phyloP scores from a whole-genome alignment of 148 eudicot species.

The Heliosperma pusillum region DNA sequence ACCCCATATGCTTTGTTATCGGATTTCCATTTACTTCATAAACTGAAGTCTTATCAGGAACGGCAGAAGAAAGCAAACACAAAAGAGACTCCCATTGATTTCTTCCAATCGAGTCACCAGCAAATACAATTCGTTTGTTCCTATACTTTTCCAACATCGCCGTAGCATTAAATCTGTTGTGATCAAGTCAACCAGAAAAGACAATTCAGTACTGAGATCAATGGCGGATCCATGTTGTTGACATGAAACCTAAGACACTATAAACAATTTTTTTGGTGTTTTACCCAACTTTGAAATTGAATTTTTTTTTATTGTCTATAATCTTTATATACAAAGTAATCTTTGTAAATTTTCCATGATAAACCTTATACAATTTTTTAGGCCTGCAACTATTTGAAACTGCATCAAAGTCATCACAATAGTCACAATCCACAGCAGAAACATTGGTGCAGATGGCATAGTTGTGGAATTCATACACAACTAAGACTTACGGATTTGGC shows the following conservation, averaged over 20 bases:
- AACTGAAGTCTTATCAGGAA: constrained; percentile 60
- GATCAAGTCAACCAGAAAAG: neutral
- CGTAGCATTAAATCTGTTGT: constrained; percentile 64
- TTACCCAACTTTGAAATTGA: too few species aligned
- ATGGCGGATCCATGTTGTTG: too few species aligned
- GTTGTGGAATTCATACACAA: neutral
- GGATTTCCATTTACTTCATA: constrained; percentile 80
- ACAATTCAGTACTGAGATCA: neutral
- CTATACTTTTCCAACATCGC: constrained; percentile 66
- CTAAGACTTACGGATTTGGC: neutral
- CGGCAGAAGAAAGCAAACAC: constrained; percentile 75
- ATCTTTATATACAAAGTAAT: too few species aligned
- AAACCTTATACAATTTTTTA: too few species aligned
- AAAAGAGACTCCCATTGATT: constrained; percentile 94
- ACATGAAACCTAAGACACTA: too few species aligned
- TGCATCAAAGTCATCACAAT: neutral
- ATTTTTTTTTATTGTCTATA: too few species aligned
- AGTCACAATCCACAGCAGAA: neutral
- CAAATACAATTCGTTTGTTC: constrained; percentile 72
- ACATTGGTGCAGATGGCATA: neutral
- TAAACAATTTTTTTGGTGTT: too few species aligned
- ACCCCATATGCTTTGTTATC: constrained; percentile 73
- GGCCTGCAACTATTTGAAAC: too few species aligned
- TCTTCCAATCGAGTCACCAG: constrained; percentile 90
- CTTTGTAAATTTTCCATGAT: too few species aligned